These are phyloP conservation scores for Plasmodium billcollinsi DNA, from an alignment of 169 alveolate genomes.

Conservation along the genomic window DNA sequence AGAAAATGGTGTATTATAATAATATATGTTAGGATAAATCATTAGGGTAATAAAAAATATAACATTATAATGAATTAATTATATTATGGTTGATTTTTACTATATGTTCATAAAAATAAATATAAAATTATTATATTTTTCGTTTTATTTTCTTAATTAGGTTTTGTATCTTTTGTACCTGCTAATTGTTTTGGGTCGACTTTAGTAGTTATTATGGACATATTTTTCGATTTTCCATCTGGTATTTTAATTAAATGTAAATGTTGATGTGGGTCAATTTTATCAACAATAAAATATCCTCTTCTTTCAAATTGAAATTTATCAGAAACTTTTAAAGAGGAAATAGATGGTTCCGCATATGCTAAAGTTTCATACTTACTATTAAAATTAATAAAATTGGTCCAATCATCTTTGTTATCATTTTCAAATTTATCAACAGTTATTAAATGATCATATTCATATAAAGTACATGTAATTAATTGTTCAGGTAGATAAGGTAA, in stretches of 20 bases:
- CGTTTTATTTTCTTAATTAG: too few relatives aligned
- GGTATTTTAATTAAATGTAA: conserved; percentile 93
- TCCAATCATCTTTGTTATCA: conserved; percentile 88
- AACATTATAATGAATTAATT: too few relatives aligned
- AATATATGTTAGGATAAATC: too few relatives aligned
- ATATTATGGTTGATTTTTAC: too few relatives aligned
- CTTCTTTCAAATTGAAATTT: conserved; percentile 97
- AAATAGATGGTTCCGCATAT: conserved; percentile 88
- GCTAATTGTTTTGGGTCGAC: conserved; percentile 55
- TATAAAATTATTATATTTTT: too few relatives aligned
- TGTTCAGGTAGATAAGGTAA: conserved; percentile 84
- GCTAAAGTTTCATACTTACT: conserved; percentile 87
- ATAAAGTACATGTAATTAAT: conserved; percentile 83
- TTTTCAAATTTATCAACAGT: conserved; percentile 94
- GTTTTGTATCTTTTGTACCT: conserved; percentile 21
- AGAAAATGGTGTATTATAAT: too few relatives aligned
- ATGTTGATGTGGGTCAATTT: conserved; percentile 78
- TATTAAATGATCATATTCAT: conserved; percentile 96
- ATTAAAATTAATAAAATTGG: conserved; percentile 85
- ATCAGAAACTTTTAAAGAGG: conserved; percentile 86
- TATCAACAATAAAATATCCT: conserved; percentile 96
- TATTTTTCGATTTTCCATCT: conserved; percentile 90
- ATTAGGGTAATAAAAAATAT: too few relatives aligned
- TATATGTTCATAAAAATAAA: too few relatives aligned
- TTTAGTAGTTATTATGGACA: conserved; percentile 63